A percentile compares a stretch with the other conserved stretches of the same genome.
Evolutionary conservation across 2,329 filamentous ascomycete genomes (phyloP).

Genomic region (Penicillium verrucosum): DNA sequence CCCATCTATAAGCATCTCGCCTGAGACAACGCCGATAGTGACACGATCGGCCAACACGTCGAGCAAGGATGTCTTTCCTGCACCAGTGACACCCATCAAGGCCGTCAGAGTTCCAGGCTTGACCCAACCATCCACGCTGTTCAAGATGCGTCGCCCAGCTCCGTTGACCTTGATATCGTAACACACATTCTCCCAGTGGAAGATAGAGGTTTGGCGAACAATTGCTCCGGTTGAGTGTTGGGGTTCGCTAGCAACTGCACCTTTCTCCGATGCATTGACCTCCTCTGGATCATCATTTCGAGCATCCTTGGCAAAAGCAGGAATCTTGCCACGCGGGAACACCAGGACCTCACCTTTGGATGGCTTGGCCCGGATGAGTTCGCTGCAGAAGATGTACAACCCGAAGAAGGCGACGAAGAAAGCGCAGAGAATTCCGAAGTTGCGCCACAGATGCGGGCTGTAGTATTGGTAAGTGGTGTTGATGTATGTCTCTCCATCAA

Average conservation of each 20-base stretch:
- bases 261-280: conserved; percentile 25
- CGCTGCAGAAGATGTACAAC: conserved; percentile 61
- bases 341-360: conserved; percentile 73
- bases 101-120: conserved; percentile 88
- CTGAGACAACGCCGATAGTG: conserved; percentile 82
- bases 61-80: conserved; percentile 86
- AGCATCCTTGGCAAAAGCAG: conserved; percentile 39
- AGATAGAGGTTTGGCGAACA: conserved; percentile 69
- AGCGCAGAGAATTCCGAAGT: conserved; percentile 64
- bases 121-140: conserved; percentile 88
- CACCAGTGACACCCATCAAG: conserved; percentile 84
- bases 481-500: conserved; percentile 60
- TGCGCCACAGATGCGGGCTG: conserved; percentile 60
- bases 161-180: conserved; percentile 80
- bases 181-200: conserved; percentile 82
- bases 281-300: conserved; percentile 26
- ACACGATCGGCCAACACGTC: conserved; percentile 82
- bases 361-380: conserved; percentile 60
- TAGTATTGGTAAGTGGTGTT: conserved; percentile 55
- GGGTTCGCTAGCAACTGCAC: conserved; percentile 64
- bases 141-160: conserved; percentile 71
- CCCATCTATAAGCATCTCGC: conserved; percentile 79
- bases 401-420: conserved; percentile 59
- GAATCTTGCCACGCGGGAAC: conserved; percentile 67
- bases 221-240: conserved; percentile 65